These are phyloP conservation scores for Tinospora cordifolia DNA, from an alignment of 164 flowering plant species.

Conservation along the genomic window DNA sequence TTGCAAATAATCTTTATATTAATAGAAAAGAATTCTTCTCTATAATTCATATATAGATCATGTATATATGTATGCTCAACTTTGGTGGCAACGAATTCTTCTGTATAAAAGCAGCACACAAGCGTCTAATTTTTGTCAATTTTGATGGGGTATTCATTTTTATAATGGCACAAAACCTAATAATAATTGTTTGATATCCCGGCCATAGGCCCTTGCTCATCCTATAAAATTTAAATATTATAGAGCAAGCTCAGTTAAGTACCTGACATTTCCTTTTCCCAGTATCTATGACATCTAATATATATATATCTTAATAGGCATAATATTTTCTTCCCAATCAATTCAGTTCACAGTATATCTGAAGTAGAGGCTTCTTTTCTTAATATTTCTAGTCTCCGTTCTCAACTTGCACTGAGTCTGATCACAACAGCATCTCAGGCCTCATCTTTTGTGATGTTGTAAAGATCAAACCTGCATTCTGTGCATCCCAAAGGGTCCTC, in stretches of 20 bases:
- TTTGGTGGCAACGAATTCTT: no score
- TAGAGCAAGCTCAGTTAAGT: slow-evolving; percentile 5
- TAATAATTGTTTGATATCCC: no score
- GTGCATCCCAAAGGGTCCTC: slow-evolving; percentile 74
- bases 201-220: no score
- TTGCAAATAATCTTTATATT: background rate
- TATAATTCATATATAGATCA: no score
- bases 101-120: no score
- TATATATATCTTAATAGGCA: slow-evolving; percentile 76
- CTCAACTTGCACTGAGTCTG: slow-evolving; percentile 48
- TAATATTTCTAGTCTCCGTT: slow-evolving; percentile 32
- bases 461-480: slow-evolving; percentile 79
- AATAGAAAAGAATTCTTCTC: no score
- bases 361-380: slow-evolving; percentile 53
- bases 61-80: no score
- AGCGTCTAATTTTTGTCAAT: no score
- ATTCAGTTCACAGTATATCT: slow-evolving; percentile 74
- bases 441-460: slow-evolving; percentile 65
- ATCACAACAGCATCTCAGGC: slow-evolving; percentile 72
- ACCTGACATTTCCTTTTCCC: slow-evolving; percentile 52
- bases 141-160: no score
- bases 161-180: no score
- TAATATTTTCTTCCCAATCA: slow-evolving; percentile 55
- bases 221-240: no score
- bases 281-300: slow-evolving; percentile 77